Evolutionary conservation across 768 basidiomycete species (phyloP), one percentile per base, ranked within the genome.

Genomic region (Xerocomellus intermedius): DNA sequence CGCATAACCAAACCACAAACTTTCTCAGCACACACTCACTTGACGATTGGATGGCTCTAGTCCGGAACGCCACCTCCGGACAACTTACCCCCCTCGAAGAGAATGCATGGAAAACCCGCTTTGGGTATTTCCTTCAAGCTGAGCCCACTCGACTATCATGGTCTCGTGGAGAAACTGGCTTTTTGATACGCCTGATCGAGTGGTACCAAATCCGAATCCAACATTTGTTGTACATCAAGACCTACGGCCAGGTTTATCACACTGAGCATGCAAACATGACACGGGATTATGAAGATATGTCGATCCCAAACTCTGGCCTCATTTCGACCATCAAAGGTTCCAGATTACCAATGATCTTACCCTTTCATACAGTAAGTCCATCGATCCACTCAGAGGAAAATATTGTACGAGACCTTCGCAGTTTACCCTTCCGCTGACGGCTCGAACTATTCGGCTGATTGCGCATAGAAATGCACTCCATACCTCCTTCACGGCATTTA

Each of bases 401-500:
- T 41, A 7, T 19, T 48, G 33, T 38, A 43, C 21, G n/a, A 42
- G 37, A 22, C 22, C n/a, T 56, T 47, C 39, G 33, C 57, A 79
- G 78, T 82, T 81, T 67, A 77, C 75, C 3, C 74, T 78, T 48
- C 75, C 80, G 9, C 58, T 82, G 38, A 64, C 69, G 2, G 55
- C 75, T 19, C 70, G 79, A 19, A 67, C 69, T 24, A 75, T 72
- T 22, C 77, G 80, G 19, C 61, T 80, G 14, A 77, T 81, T 37
- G 74, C 77, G 5, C 77, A 82, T 54, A 67, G 77, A 48, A 79
- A 77, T 52, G 79, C 77, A 30, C 66, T 82, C 14, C 70, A 78
- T 45, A 75, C 76, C 17, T 77, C 79, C 6, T 73, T 79, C 58
- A 61, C 64, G n/a, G 68, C 75, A 26, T 72, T 77, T 41, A 67